Conservation (phyloP, 257 asterid genomes). For the Forsythia suspensa region DNA sequence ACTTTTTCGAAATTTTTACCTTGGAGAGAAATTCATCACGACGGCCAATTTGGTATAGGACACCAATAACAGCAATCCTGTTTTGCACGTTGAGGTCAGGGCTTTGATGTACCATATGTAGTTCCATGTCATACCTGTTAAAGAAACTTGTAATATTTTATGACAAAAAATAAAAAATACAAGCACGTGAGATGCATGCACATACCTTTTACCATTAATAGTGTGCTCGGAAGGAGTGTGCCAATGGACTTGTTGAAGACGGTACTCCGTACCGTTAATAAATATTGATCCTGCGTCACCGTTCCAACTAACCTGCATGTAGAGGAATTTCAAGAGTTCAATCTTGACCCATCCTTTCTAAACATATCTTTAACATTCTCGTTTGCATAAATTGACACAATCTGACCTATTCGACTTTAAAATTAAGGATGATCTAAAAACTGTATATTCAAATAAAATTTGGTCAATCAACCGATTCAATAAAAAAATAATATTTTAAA, state of each 20-base stretch:
- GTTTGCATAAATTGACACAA: not conserved
- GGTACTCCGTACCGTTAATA: slow-evolving; percentile 44
- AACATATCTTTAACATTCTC: too few species aligned
- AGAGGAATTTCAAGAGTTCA: too few species aligned
- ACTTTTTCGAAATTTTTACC: slow-evolving; percentile 29
- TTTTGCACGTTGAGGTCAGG: slow-evolving; percentile 30
- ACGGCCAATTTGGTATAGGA: slow-evolving; percentile 56
- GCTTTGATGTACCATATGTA: slow-evolving; percentile 65
- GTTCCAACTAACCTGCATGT: slow-evolving; percentile 46
- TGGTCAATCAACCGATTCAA: too few species aligned
- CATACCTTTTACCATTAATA: slow-evolving; percentile 54
- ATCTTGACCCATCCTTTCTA: not conserved
- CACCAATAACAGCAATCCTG: slow-evolving; percentile 47
- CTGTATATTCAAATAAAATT: too few species aligned
- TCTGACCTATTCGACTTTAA: too few species aligned
- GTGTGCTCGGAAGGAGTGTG: slow-evolving; percentile 87
- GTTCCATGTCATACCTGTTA: slow-evolving; percentile 62
- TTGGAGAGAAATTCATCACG: slow-evolving; percentile 56
- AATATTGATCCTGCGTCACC: slow-evolving; percentile 56
- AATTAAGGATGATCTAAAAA: too few species aligned
- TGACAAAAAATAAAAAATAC: not conserved
- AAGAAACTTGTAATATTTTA: not conserved
- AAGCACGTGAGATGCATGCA: too few species aligned
- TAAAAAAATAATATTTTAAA: too few species aligned
- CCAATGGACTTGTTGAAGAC: slow-evolving; percentile 65